Conservation (phyloP, 1,284 basidiomycete genomes). For the Naganishia albida region DNA sequence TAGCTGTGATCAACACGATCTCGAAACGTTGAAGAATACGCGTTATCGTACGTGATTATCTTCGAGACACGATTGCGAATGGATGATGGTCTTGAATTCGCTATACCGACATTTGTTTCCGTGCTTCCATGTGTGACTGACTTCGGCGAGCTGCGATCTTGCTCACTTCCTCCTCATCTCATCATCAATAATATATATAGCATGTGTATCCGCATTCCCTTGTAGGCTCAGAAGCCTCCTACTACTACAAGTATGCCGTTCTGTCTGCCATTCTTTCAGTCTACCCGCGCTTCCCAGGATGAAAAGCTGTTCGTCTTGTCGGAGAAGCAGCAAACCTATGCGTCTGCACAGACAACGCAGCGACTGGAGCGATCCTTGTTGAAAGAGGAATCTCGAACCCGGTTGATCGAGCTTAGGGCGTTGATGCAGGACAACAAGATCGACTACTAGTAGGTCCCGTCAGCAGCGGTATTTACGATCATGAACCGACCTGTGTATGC, state of each 20-base stretch:
- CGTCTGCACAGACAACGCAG: background rate
- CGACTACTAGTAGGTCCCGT: slow-evolving; percentile 75
- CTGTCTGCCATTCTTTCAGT: background rate
- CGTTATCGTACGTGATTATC: background rate
- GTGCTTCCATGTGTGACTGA: too few relatives aligned
- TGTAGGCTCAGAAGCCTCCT: too few relatives aligned
- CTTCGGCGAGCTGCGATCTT: too few relatives aligned
- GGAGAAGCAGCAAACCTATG: slow-evolving; percentile 22
- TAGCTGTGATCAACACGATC: background rate
- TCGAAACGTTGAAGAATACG: background rate
- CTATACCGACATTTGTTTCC: too few relatives aligned
- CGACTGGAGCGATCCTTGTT: slow-evolving; percentile 5
- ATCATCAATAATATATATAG: too few relatives aligned
- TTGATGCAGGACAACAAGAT: slow-evolving; percentile 72
- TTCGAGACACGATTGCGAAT: background rate
- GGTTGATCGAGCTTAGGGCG: slow-evolving; percentile 67
- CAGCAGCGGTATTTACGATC: background rate
- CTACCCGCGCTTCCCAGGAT: too few relatives aligned
- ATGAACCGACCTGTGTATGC: background rate
- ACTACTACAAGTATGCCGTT: too few relatives aligned
- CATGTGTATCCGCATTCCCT: too few relatives aligned
- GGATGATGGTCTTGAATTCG: too few relatives aligned
- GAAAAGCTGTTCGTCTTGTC: background rate
- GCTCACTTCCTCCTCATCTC: too few relatives aligned
- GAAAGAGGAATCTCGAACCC: slow-evolving; percentile 49